A percentile compares a stretch with the other conserved stretches of the same genome.
These are phyloP conservation scores for Chloranthus sessilifolius DNA, from an alignment of 164 flowering plant species.

Conservation along the genomic window DNA sequence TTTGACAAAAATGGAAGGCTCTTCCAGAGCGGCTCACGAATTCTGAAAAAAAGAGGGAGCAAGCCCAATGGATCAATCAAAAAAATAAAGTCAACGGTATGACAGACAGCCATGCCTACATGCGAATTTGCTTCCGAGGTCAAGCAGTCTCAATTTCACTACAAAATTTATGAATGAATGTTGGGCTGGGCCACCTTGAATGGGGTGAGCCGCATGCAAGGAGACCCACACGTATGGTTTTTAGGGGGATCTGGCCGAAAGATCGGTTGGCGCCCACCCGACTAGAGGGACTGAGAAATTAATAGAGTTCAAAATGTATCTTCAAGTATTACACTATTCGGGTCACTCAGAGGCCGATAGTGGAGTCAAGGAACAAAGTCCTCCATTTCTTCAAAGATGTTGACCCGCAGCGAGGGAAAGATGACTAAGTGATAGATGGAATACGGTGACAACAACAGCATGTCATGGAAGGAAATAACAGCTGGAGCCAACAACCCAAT, in stretches of 20 bases:
- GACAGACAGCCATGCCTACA: too few species aligned
- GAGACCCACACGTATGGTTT: conserved; percentile 16
- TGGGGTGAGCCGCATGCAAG: conserved; percentile 10
- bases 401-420: too few species aligned
- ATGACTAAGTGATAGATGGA: too few species aligned
- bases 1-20: conserved; percentile 4
- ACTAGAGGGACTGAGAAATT: too few species aligned
- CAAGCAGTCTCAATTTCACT: not conserved
- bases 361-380: too few species aligned
- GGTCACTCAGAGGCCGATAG: too few species aligned
- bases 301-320: too few species aligned
- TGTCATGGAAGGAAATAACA: conserved; percentile 4
- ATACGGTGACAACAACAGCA: conserved; percentile 1
- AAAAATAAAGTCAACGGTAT: conserved; percentile 8
- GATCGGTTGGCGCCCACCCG: too few species aligned
- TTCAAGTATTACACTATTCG: too few species aligned
- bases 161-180: conserved; percentile 3
- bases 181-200: conserved; percentile 8
- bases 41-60: not conserved
- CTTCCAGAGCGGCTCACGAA: conserved; percentile 1
- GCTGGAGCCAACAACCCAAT: conserved; percentile 1
- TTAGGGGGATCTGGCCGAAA: conserved; percentile 14
- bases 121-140: conserved; percentile 2
- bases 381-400: too few species aligned
- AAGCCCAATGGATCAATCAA: conserved; percentile 4